Conservation (phyloP, 345 rosid species). For the Citrus inodora region DNA sequence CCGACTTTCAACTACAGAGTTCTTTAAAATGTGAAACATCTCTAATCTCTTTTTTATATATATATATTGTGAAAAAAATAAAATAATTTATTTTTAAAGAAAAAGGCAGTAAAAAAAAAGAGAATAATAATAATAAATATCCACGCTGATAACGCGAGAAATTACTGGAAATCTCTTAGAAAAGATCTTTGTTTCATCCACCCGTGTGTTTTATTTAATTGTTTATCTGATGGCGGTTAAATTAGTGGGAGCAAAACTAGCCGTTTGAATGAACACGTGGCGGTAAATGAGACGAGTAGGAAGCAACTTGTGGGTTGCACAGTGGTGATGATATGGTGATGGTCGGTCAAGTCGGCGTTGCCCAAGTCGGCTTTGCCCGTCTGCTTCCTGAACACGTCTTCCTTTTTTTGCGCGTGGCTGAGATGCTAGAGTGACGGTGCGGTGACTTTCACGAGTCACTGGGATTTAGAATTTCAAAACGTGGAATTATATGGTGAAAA, state of each 20-base stretch:
- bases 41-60: not conserved
- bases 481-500: not conserved
- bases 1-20: constrained; percentile 3
- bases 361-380: constrained; percentile 32
- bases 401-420: not conserved
- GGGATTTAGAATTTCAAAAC: not conserved
- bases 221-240: constrained; percentile 32
- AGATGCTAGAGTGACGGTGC: not conserved
- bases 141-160: constrained; percentile 25
- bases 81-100: not conserved
- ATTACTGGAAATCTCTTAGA: constrained; percentile 18
- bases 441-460: not conserved
- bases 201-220: not conserved
- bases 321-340: constrained; percentile 33
- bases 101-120: not conserved
- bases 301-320: constrained; percentile 18
- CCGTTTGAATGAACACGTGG: constrained; percentile 49
- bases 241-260: constrained; percentile 20
- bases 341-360: constrained; percentile 42
- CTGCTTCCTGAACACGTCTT: constrained; percentile 7
- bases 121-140: not conserved
- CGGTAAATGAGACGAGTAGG: not conserved
- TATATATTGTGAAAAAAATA: constrained; percentile 1
- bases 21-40: not conserved
- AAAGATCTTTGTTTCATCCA: not conserved